These are phyloP conservation scores for Mortierella sp. DNA, from an alignment of 371 early-diverging fungal species.

Conservation along the genomic window DNA sequence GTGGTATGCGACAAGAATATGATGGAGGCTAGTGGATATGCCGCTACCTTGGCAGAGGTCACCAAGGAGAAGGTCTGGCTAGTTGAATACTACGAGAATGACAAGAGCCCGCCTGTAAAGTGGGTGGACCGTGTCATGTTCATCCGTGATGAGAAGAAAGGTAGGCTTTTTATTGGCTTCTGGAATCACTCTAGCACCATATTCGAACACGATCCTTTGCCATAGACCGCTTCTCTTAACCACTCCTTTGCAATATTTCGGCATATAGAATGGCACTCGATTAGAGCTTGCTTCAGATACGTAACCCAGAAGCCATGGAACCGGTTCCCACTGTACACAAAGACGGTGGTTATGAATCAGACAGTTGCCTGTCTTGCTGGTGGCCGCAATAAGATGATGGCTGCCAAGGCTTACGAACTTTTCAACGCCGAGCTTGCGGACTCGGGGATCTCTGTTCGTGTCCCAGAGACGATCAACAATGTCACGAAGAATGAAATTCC, in stretches of 20 bases:
- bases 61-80: conserved; percentile 88
- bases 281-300: conserved; percentile 93
- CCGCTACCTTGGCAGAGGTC: conserved; percentile 87
- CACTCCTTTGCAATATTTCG: not conserved
- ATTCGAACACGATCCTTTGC: not conserved
- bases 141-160: conserved; percentile 75
- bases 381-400: conserved; percentile 96
- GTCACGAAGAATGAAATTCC: conserved; percentile 89
- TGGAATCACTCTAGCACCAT: not conserved
- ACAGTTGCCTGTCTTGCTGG: conserved; percentile 93
- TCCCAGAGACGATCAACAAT: conserved; percentile 92
- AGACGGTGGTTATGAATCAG: conserved; percentile 90
- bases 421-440: conserved; percentile 83
- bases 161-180: conserved; percentile 34
- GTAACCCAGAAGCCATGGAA: conserved; percentile 95
- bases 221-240: not conserved
- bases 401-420: conserved; percentile 92
- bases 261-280: conserved; percentile 79
- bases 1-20: conserved; percentile 92
- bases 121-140: conserved; percentile 85
- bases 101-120: conserved; percentile 84
- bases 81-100: conserved; percentile 82
- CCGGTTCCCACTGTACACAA: conserved; percentile 84
- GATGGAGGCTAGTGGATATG: conserved; percentile 95
- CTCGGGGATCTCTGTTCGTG: conserved; percentile 80